Base-by-base conservation (phyloP, 2,329 filamentous ascomycete genomes). In the Ampelomyces quisqualis region DNA sequence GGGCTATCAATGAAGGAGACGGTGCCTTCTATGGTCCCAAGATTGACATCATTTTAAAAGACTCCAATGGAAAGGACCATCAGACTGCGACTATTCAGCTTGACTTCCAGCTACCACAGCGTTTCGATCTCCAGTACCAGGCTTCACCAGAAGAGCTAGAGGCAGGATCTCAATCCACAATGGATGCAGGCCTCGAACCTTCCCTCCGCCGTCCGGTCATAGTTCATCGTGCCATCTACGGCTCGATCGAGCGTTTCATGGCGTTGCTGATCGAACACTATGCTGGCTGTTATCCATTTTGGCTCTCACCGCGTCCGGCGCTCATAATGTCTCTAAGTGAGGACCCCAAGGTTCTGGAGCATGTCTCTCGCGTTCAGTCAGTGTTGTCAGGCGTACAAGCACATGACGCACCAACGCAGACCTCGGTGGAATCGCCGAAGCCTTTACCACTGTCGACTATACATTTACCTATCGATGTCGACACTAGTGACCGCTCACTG, bases 11-110 rank as follows among this genome's bases (percentile, higher is more conserved):
- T 49, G 78, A 85, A 56, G 88, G 88, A 8, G 89, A 94, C 45
- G 89, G 90, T 10, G 89, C 89, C 3, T 95, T 95, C 61, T 95
- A 95, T 59, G 89, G 90, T 0, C 89, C 90, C 21, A 95, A 95
- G 71, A 95, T 95, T 51, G 89, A 95, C 60, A 86, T 95, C 30
- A 81, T 94, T 26, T 70, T 95, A 31, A 81, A 79, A 46, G 89
- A 94, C 61, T 84, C 85, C 1, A 58, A 64, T 7, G 88, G 87
- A 6, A 94, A 91, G 62, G 86, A 90, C 58, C 89, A 94, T 62
- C 89, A 95, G 64, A 88, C 90, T 2, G 90, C 88, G 3, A 94
- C 89, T 0, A 85, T 95, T 35, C 89, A 95, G 71, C 79, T 95
- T 19, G 89, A 95, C 65, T 94, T 95, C 65, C 90, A 95, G 68